phyloP scores from a whole-genome alignment of 1,284 basidiomycete genomes.

The Vanrija humicola region DNA sequence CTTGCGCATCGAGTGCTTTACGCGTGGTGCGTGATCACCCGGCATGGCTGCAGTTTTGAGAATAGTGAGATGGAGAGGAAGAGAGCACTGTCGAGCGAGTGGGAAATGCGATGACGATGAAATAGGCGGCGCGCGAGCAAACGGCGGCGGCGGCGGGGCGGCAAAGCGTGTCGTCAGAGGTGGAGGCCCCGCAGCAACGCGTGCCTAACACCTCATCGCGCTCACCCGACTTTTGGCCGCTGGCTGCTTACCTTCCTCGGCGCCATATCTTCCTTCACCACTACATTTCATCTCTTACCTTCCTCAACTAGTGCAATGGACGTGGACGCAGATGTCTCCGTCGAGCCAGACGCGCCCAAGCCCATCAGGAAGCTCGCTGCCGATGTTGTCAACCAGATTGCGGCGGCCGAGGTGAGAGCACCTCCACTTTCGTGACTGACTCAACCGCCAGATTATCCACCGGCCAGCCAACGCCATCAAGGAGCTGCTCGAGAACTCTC shows the following conservation, averaged over 20 bases:
- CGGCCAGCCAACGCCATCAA: slow-evolving; percentile 94
- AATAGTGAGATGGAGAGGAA: neutral
- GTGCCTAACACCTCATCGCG: too few relatives aligned
- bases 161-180: too few relatives aligned
- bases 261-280: too few relatives aligned
- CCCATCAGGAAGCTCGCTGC: slow-evolving; percentile 52
- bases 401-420: slow-evolving; percentile 56
- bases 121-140: neutral
- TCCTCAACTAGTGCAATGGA: neutral
- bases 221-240: too few relatives aligned
- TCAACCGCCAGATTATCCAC: slow-evolving; percentile 75
- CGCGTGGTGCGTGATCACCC: neutral
- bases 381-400: slow-evolving; percentile 59
- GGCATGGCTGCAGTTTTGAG: neutral
- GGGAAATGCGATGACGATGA: neutral
- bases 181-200: too few relatives aligned
- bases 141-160: neutral
- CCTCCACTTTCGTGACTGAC: neutral
- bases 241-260: too few relatives aligned
- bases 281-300: too few relatives aligned
- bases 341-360: slow-evolving; percentile 18
- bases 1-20: slow-evolving; percentile 41
- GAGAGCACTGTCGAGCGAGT: neutral
- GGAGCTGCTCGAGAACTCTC: slow-evolving; percentile 89
- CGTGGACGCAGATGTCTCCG: neutral